These are phyloP conservation scores for Tuber magnatum DNA, from an alignment of 495 filamentous ascomycete species.

Conservation along the genomic window DNA sequence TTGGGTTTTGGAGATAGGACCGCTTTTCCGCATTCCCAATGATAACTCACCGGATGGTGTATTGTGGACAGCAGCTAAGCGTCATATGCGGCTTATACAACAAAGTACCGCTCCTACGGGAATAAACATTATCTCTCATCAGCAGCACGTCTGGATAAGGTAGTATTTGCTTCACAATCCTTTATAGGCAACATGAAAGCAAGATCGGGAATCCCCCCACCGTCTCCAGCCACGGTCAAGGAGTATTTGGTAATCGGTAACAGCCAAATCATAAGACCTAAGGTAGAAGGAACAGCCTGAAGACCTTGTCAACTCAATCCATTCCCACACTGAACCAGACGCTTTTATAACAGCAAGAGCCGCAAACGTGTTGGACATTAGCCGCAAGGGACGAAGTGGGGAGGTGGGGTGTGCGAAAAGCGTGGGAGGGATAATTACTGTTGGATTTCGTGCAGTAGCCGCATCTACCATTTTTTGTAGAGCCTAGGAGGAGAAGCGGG, in stretches of 20 bases:
- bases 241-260: slow-evolving; percentile 69
- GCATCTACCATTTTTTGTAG: slow-evolving; percentile 42
- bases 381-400: not conserved
- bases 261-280: slow-evolving; percentile 57
- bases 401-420: not conserved
- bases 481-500: slow-evolving; percentile 20
- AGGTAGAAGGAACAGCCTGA: slow-evolving; percentile 81
- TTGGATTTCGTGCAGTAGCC: slow-evolving; percentile 53
- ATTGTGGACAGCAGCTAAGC: slow-evolving; percentile 87
- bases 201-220: slow-evolving; percentile 46
- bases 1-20: slow-evolving; percentile 3
- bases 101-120: slow-evolving; percentile 61
- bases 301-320: slow-evolving; percentile 23
- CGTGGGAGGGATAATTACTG: slow-evolving; percentile 44
- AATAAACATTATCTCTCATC: slow-evolving; percentile 31
- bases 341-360: not conserved
- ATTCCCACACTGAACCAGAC: not conserved
- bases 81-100: slow-evolving; percentile 84
- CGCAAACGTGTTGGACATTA: not conserved
- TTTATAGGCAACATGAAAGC: slow-evolving; percentile 18
- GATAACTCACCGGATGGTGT: slow-evolving; percentile 65
- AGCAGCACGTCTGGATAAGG: slow-evolving; percentile 14
- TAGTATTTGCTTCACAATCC: slow-evolving; percentile 1
- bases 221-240: slow-evolving; percentile 87
- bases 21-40: slow-evolving; percentile 1